phyloP scores from a whole-genome alignment of 441 rosid species.

The Syzygium syzygioides region DNA sequence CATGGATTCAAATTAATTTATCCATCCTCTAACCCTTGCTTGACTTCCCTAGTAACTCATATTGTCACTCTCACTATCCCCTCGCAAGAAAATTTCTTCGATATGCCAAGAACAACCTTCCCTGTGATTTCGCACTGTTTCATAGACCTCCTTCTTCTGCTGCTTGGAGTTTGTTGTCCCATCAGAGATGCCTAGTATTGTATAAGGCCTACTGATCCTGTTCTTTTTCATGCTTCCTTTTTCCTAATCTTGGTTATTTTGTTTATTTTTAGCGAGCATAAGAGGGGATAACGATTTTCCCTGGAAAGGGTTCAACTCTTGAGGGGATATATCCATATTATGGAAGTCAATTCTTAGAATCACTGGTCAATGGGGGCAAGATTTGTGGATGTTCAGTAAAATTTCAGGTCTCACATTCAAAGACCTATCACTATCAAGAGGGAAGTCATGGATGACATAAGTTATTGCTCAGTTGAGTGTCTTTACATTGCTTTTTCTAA shows the following conservation, averaged over 20 bases:
- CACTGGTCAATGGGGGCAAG: not conserved
- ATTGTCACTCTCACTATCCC: not conserved
- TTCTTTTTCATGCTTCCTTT: not conserved
- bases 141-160: not conserved
- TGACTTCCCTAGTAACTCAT: not conserved
- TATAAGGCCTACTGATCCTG: not conserved
- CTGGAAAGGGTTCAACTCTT: not conserved
- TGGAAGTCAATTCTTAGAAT: not conserved
- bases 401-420: not conserved
- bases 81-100: not conserved
- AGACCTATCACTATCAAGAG: not conserved
- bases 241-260: not conserved
- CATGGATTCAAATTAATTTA: not conserved
- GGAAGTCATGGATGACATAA: not conserved
- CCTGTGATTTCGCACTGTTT: not conserved
- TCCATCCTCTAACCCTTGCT: not conserved
- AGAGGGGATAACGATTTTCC: not conserved
- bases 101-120: not conserved
- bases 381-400: not conserved
- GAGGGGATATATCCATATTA: not conserved
- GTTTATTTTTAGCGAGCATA: not conserved
- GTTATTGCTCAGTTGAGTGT: not conserved
- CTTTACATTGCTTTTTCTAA: not conserved
- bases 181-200: not conserved
- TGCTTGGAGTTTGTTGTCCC: not conserved